Percentiles rank a stretch among this genome's conserved stretches.
Conservation (phyloP, 495 filamentous ascomycete genomes). For the Astrothelium macrocarpum region DNA sequence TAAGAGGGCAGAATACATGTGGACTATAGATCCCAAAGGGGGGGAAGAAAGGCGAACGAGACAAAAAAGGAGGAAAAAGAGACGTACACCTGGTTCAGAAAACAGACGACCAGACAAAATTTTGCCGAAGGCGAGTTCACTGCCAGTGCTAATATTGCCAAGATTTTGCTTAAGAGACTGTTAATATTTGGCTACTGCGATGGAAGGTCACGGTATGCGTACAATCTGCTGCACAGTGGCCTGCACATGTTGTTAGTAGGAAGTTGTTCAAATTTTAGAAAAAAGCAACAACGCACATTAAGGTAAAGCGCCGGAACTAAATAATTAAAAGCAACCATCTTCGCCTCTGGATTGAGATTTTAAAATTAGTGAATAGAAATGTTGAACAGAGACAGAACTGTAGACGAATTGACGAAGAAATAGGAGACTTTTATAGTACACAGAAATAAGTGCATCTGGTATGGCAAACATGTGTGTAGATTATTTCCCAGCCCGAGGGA, state of each 20-base stretch:
- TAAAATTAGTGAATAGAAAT: neutral
- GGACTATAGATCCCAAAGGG: neutral
- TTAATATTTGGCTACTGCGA: neutral
- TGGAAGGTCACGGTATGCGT: neutral
- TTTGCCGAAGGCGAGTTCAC: constrained; percentile 7
- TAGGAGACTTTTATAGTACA: neutral
- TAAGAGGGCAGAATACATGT: neutral
- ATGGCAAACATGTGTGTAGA: neutral
- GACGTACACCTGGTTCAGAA: constrained; percentile 11
- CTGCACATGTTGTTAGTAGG: neutral
- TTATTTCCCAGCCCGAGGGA: neutral
- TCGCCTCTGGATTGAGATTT: neutral
- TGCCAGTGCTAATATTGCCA: neutral
- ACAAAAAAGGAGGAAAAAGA: neutral
- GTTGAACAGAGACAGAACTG: neutral
- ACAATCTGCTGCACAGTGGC: neutral
- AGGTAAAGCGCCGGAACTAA: constrained; percentile 13
- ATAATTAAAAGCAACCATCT: constrained; percentile 13
- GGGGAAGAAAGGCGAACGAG: neutral
- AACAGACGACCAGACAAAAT: constrained; percentile 10
- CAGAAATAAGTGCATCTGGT: neutral
- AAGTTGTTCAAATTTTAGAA: neutral
- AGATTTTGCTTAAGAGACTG: neutral
- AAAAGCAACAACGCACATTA: constrained; percentile 8
- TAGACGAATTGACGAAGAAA: neutral